Evolutionary conservation across 805 yeast species (phyloP).

Genomic region (Isabelozyma gotoi): DNA sequence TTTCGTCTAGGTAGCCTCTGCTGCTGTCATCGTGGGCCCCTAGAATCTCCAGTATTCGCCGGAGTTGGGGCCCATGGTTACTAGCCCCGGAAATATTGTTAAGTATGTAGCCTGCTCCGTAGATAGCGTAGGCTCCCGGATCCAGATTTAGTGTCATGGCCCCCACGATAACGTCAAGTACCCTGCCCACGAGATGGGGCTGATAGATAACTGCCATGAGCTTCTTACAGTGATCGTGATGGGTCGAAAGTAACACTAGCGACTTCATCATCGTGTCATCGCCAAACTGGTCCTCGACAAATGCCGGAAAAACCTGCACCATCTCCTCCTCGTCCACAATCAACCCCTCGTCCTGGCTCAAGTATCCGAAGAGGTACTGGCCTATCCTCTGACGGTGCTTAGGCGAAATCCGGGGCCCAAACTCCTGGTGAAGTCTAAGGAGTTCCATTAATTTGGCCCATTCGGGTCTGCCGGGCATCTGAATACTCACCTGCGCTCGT

Average conservation of each 20-base stretch:
- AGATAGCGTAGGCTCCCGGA: background rate
- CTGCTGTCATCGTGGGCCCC: background rate
- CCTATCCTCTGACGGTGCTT: background rate
- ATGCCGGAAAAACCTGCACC: background rate
- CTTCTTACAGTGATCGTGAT: background rate
- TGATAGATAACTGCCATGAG: background rate
- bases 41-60: background rate
- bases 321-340: background rate
- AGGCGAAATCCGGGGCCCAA: no score
- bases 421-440: no score
- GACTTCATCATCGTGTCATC: background rate
- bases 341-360: background rate
- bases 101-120: background rate
- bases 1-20: no score
- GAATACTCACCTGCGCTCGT: background rate
- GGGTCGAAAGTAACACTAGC: background rate
- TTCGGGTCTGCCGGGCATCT: background rate
- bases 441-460: background rate
- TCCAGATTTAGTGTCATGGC: background rate
- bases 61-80: background rate
- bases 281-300: background rate
- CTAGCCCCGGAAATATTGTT: background rate
- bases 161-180: background rate
- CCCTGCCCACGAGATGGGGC: background rate
- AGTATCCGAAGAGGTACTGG: background rate